A percentile compares a stretch with the other conserved stretches of the same genome.
Evolutionary conservation across 331 rosid genomes (phyloP).

Genomic region (Phaseolus coccineus): DNA sequence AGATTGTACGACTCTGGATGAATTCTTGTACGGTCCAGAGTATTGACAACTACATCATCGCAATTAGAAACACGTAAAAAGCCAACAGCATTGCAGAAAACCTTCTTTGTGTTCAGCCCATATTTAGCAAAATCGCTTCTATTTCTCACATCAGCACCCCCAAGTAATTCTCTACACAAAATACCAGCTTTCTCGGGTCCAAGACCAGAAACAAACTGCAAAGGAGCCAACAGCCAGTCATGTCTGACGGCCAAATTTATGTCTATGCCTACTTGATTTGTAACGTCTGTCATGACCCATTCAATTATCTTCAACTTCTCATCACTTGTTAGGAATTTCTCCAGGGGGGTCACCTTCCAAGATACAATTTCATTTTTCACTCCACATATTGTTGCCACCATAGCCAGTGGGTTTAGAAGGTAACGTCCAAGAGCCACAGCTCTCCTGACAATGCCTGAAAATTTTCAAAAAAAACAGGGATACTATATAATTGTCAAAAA

Average conservation of each 20-base stretch:
- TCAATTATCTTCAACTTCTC: slow-evolving; percentile 59
- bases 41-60: slow-evolving; percentile 40
- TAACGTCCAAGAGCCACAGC: slow-evolving; percentile 67
- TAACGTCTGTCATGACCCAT: slow-evolving; percentile 58
- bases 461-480: not conserved
- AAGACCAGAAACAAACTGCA: slow-evolving; percentile 65
- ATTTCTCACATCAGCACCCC: slow-evolving; percentile 43
- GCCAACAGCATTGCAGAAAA: slow-evolving; percentile 62
- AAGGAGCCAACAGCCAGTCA: slow-evolving; percentile 57
- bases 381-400: slow-evolving; percentile 64
- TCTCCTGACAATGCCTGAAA: slow-evolving; percentile 57
- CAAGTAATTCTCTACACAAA: slow-evolving; percentile 47
- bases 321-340: slow-evolving; percentile 49
- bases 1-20: slow-evolving; percentile 62
- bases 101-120: slow-evolving; percentile 49
- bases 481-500: not conserved
- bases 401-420: slow-evolving; percentile 58
- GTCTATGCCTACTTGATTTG: slow-evolving; percentile 62
- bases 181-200: slow-evolving; percentile 54
- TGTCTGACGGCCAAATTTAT: slow-evolving; percentile 51
- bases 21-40: slow-evolving; percentile 56
- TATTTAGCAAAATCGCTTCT: slow-evolving; percentile 52
- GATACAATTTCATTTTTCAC: slow-evolving; percentile 47
- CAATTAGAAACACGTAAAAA: slow-evolving; percentile 47
- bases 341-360: slow-evolving; percentile 53